These are phyloP conservation scores for Magnolia kwangsiensis DNA, from an alignment of 164 flowering plant species.

Conservation along the genomic window DNA sequence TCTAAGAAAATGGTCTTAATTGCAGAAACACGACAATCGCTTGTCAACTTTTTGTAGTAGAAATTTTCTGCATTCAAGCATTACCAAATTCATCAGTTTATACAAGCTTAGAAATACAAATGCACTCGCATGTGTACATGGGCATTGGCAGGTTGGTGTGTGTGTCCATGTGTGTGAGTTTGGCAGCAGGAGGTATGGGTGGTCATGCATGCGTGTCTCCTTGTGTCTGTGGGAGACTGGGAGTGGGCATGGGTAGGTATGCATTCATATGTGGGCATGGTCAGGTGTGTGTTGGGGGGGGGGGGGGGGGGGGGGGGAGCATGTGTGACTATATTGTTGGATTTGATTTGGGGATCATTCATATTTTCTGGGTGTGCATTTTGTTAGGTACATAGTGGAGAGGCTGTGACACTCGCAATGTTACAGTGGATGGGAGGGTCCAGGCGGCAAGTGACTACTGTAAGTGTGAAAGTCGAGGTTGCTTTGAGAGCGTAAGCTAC, in stretches of 20 bases:
- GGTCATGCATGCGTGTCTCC: no score
- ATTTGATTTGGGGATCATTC: not conserved
- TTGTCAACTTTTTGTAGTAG: no score
- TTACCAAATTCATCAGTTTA: no score
- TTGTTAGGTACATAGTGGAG: slow-evolving; percentile 4
- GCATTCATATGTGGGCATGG: not conserved
- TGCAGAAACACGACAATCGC: no score
- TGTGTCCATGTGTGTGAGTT: no score
- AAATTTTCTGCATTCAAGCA: no score
- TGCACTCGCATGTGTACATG: no score
- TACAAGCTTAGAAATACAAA: no score
- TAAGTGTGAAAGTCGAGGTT: slow-evolving; percentile 30
- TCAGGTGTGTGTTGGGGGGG: not conserved
- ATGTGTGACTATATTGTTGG: not conserved
- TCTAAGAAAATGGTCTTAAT: no score
- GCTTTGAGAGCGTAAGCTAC: not conserved
- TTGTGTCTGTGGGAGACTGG: not conserved
- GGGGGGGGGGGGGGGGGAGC: not conserved
- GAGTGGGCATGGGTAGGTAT: not conserved
- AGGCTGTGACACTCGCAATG: slow-evolving; percentile 29
- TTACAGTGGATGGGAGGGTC: slow-evolving; percentile 97
- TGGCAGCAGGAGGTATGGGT: no score
- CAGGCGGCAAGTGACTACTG: slow-evolving; percentile 73
- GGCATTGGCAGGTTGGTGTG: no score
- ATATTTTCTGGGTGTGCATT: slow-evolving; percentile 5